Evolutionary conservation across 768 basidiomycete species (phyloP).

Genomic region (Phanerochaete carnosa): DNA sequence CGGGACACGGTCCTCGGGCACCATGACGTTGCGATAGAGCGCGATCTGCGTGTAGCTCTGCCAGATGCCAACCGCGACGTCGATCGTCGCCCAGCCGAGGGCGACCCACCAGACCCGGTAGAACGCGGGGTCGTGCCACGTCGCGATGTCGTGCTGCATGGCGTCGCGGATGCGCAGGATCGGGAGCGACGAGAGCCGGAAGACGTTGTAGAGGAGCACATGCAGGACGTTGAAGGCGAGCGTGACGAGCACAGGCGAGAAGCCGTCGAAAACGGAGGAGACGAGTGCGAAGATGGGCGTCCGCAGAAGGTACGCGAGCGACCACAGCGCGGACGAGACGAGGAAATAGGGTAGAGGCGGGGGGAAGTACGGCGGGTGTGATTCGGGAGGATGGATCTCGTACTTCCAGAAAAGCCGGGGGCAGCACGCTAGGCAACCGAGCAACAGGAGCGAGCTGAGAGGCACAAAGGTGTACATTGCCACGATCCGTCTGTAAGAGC

Average conservation of each 20-base stretch:
- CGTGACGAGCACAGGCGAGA: slow-evolving; percentile 29
- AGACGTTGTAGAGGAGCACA: slow-evolving; percentile 46
- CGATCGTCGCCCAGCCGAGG: slow-evolving; percentile 71
- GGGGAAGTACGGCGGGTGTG: slow-evolving; percentile 51
- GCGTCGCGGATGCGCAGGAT: slow-evolving; percentile 49
- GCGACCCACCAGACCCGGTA: slow-evolving; percentile 73
- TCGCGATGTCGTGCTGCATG: slow-evolving; percentile 39
- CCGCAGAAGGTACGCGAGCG: slow-evolving; percentile 52
- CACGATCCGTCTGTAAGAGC: slow-evolving; percentile 57
- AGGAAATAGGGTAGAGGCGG: slow-evolving; percentile 66
- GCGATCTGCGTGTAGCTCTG: slow-evolving; percentile 71
- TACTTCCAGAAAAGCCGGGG: slow-evolving; percentile 45
- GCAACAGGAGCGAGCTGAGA: slow-evolving; percentile 43
- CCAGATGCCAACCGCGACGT: slow-evolving; percentile 57
- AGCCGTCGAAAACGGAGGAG: slow-evolving; percentile 23
- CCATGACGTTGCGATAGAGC: slow-evolving; percentile 68
- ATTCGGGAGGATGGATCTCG: slow-evolving; percentile 21
- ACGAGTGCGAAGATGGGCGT: slow-evolving; percentile 41
- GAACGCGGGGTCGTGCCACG: slow-evolving; percentile 58
- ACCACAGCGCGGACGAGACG: slow-evolving; percentile 58
- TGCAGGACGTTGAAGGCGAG: slow-evolving; percentile 41
- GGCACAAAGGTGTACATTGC: slow-evolving; percentile 62
- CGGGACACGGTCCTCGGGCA: slow-evolving; percentile 38
- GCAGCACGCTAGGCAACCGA: slow-evolving; percentile 46
- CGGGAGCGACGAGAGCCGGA: slow-evolving; percentile 54